These are phyloP conservation scores for Abrus precatorius DNA, from an alignment of 306 rosid genomes.

Conservation along the genomic window DNA sequence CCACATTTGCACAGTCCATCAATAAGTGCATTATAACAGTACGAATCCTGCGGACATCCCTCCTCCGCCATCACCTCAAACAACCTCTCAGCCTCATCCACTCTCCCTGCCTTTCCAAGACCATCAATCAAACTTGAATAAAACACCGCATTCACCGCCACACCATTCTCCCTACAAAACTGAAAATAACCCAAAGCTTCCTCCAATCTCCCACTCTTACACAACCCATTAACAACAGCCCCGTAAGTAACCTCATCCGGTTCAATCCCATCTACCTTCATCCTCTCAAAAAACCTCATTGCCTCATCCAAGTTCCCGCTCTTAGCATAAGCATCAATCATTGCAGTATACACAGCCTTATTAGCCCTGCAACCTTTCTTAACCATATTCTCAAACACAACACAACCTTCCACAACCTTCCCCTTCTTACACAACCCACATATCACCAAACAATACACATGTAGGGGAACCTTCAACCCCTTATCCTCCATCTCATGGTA, in stretches of 20 bases:
- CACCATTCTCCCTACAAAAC: constrained; percentile 62
- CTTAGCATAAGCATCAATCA: constrained; percentile 79
- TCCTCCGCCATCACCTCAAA: constrained; percentile 75
- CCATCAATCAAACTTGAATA: constrained; percentile 87
- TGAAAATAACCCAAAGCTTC: constrained; percentile 74
- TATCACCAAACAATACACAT: constrained; percentile 73
- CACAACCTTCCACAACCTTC: constrained; percentile 70
- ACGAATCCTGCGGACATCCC: constrained; percentile 78
- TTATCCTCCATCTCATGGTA: constrained; percentile 87
- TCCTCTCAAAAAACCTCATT: constrained; percentile 71
- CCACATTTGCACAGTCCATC: constrained; percentile 77
- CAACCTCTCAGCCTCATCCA: constrained; percentile 77
- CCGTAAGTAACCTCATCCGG: constrained; percentile 90
- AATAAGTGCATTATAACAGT: constrained; percentile 78
- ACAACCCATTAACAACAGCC: constrained; percentile 81
- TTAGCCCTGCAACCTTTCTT: constrained; percentile 67
- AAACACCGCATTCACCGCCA: constrained; percentile 69
- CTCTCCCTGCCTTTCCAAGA: constrained; percentile 87
- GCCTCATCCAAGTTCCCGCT: constrained; percentile 71
- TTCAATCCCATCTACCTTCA: constrained; percentile 67
- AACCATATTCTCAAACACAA: constrained; percentile 71
- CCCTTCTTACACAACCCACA: constrained; percentile 76
- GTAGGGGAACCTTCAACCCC: constrained; percentile 68
- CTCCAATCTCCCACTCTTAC: constrained; percentile 82
- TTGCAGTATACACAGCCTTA: constrained; percentile 77